A percentile compares a stretch with the other conserved stretches of the same genome.
These are phyloP conservation scores for Polychytrium aggregatum DNA, from an alignment of 192 early-diverging fungal genomes.

Conservation along the genomic window DNA sequence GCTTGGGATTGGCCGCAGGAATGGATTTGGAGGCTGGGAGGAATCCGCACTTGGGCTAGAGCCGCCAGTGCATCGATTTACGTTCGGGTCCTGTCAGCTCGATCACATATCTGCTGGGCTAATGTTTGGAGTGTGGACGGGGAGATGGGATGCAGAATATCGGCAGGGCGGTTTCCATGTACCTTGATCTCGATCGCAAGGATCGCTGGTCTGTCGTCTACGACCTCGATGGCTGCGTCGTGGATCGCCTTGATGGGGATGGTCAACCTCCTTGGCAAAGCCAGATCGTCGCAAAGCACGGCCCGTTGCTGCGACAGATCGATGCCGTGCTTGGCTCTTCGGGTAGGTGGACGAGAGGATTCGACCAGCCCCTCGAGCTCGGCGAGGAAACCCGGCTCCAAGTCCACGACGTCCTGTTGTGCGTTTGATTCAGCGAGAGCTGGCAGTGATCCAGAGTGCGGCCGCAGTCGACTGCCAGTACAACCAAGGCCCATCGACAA, in stretches of 20 bases:
- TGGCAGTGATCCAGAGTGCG: too few relatives aligned
- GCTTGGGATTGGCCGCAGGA: conserved; percentile 24
- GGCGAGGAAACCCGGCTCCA: conserved; percentile 1
- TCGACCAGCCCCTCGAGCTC: conserved; percentile 18
- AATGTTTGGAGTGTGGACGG: neutral
- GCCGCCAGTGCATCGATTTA: too few relatives aligned
- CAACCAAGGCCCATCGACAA: too few relatives aligned
- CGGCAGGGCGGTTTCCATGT: neutral
- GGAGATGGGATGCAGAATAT: neutral
- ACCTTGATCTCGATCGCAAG: conserved; percentile 12
- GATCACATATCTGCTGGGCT: too few relatives aligned
- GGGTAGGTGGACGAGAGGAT: neutral
- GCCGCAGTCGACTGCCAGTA: too few relatives aligned
- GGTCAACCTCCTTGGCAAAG: neutral
- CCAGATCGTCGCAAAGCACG: conserved; percentile 9
- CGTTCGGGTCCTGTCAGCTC: too few relatives aligned
- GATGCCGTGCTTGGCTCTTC: conserved; percentile 5
- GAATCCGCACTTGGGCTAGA: conserved; percentile 72
- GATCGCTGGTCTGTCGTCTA: neutral
- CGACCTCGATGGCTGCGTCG: neutral
- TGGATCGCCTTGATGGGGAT: too few relatives aligned
- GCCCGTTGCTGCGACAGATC: conserved; percentile 2
- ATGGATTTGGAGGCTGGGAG: conserved; percentile 36
- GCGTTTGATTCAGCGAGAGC: too few relatives aligned
- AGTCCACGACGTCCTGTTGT: too few relatives aligned